phyloP scores from a whole-genome alignment of 1,139 yeast genomes.

The Geotrichum macrosporum region DNA sequence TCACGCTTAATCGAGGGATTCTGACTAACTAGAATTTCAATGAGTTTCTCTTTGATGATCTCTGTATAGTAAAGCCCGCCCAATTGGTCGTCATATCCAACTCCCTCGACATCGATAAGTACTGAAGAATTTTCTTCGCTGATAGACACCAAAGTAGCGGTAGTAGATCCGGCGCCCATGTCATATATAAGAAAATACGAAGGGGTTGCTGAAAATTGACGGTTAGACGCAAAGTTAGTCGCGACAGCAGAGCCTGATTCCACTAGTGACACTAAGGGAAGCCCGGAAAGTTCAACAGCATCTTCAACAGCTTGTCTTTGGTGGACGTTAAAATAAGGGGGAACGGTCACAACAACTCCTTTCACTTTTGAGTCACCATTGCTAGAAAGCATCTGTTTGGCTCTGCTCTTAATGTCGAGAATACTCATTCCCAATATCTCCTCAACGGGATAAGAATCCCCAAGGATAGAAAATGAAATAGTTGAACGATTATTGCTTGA shows the following conservation, averaged over 20 bases:
- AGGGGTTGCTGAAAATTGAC: constrained; percentile 38
- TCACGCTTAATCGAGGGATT: constrained; percentile 23
- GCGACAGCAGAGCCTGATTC: constrained; percentile 94
- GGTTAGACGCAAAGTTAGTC: constrained; percentile 60
- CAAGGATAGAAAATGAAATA: constrained; percentile 50
- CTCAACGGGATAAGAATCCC: constrained; percentile 56
- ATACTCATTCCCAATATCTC: constrained; percentile 83
- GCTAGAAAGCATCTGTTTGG: constrained; percentile 45
- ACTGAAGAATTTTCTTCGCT: constrained; percentile 36
- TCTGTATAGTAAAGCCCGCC: constrained; percentile 77
- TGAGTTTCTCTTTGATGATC: constrained; percentile 56
- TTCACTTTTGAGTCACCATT: constrained; percentile 43
- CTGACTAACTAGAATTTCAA: constrained; percentile 49
- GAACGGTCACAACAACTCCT: constrained; percentile 73
- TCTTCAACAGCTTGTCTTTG: constrained; percentile 72
- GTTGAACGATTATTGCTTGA: constrained; percentile 48
- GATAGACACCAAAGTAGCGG: constrained; percentile 74
- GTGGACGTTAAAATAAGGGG: constrained; percentile 61
- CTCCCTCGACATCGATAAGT: constrained; percentile 61
- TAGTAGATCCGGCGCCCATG: constrained; percentile 89
- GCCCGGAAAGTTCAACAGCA: constrained; percentile 66
- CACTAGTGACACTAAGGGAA: constrained; percentile 61
- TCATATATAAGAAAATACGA: constrained; percentile 73
- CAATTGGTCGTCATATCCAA: constrained; percentile 58
- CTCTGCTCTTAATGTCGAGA: constrained; percentile 61